A percentile compares a stretch with the other conserved stretches of the same genome.
phyloP scores from a whole-genome alignment of 306 rosid species.

The Alnus glutinosa region DNA sequence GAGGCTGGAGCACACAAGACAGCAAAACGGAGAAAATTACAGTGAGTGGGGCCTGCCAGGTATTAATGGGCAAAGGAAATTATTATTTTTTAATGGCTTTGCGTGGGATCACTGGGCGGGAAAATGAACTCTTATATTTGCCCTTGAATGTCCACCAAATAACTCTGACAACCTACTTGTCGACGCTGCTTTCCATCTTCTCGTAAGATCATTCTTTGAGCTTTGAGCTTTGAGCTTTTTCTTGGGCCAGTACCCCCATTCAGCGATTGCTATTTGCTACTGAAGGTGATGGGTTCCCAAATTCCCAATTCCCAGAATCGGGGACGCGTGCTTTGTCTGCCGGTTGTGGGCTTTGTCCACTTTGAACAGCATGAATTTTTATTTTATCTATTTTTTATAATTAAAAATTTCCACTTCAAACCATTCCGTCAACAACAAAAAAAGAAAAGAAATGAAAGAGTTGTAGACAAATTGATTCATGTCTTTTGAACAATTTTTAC shows the following conservation, averaged over 20 bases:
- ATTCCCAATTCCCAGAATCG: neutral
- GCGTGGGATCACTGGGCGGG: slow-evolving; percentile 57
- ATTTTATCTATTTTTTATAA: too few species aligned
- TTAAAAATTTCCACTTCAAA: too few species aligned
- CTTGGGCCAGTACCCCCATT: neutral
- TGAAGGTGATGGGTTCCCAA: neutral
- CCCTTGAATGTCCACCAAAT: slow-evolving; percentile 27
- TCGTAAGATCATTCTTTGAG: slow-evolving; percentile 5
- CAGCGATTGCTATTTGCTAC: neutral
- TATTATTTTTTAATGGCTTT: slow-evolving; percentile 2
- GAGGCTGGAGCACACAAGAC: neutral
- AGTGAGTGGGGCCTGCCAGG: neutral
- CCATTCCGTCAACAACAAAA: too few species aligned
- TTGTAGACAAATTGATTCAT: too few species aligned
- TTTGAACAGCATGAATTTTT: too few species aligned
- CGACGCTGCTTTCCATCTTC: neutral
- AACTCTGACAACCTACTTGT: slow-evolving; percentile 18
- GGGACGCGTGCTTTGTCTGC: slow-evolving; percentile 2
- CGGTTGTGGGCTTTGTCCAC: neutral
- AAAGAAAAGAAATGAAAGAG: too few species aligned
- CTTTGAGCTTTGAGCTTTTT: neutral
- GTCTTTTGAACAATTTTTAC: too few species aligned
- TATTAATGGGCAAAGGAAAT: neutral
- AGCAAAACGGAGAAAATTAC: slow-evolving; percentile 3
- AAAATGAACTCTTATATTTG: slow-evolving; percentile 14